Evolutionary conservation across 345 rosid genomes (phyloP).

Genomic region (Populus alba): DNA sequence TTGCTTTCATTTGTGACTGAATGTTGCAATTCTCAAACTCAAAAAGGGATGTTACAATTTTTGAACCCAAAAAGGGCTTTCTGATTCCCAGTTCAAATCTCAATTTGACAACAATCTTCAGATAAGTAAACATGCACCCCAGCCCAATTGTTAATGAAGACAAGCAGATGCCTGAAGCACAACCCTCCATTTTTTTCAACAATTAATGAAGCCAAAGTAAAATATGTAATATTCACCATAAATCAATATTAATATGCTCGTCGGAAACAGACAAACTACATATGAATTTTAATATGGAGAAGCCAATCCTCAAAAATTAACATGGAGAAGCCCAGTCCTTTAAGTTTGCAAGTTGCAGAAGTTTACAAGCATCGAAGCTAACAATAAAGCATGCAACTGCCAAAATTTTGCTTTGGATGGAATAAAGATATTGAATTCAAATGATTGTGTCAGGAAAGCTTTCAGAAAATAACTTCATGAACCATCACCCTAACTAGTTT

Average conservation of each 20-base stretch:
- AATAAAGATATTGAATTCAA: conserved; percentile 1
- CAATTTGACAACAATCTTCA: too few relatives aligned
- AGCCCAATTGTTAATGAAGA: background rate
- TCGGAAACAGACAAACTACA: too few relatives aligned
- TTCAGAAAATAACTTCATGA: background rate
- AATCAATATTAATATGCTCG: too few relatives aligned
- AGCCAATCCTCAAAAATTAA: background rate
- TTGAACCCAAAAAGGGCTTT: too few relatives aligned
- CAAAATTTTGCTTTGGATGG: background rate
- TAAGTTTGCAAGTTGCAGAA: background rate
- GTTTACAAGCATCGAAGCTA: background rate
- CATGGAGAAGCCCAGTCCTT: background rate
- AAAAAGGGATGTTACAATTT: too few relatives aligned
- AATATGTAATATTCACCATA: background rate
- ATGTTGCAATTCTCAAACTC: too few relatives aligned
- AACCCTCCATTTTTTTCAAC: too few relatives aligned
- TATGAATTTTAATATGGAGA: background rate
- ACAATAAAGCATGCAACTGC: background rate
- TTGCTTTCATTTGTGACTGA: too few relatives aligned
- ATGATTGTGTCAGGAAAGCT: too few relatives aligned
- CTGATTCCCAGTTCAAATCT: too few relatives aligned
- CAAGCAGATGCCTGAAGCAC: background rate
- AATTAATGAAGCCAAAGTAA: background rate
- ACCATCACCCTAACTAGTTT: background rate
- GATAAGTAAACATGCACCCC: background rate